Percentiles rank a stretch among this genome's conserved stretches.
These are phyloP conservation scores for Ogataea degrootiae DNA, from an alignment of 805 yeast species.

Conservation along the genomic window DNA sequence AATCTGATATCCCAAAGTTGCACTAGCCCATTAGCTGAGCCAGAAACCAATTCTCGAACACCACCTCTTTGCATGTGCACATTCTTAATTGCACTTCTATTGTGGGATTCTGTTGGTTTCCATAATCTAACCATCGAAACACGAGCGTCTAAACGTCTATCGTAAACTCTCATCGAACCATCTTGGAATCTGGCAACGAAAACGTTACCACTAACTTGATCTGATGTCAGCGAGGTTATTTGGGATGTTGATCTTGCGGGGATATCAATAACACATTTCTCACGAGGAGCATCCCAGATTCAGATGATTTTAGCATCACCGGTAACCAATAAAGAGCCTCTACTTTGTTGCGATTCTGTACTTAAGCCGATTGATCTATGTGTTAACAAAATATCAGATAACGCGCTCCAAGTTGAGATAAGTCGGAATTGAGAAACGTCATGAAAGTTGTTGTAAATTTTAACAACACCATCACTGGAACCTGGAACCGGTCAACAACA, in stretches of 20 bases:
- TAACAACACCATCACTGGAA: conserved; percentile 93
- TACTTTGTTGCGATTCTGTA: conserved; percentile 94
- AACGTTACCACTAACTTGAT: conserved; percentile 89
- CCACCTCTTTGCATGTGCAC: conserved; percentile 98
- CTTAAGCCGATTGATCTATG: conserved; percentile 79
- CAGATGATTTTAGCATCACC: conserved; percentile 92
- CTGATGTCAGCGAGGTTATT: conserved; percentile 87
- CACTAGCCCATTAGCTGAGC: conserved; percentile 74
- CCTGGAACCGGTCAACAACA: conserved; percentile 81
- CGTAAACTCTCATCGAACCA: conserved; percentile 84
- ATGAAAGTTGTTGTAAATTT: conserved; percentile 75
- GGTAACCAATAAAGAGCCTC: conserved; percentile 86
- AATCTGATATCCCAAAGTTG: conserved; percentile 87
- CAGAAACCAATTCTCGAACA: conserved; percentile 80
- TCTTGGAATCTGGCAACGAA: conserved; percentile 92
- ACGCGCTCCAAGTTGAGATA: conserved; percentile 88
- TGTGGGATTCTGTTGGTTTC: conserved; percentile 40
- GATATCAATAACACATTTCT: conserved; percentile 76
- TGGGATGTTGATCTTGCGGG: conserved; percentile 89
- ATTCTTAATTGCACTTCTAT: conserved; percentile 45
- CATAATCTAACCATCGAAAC: conserved; percentile 84
- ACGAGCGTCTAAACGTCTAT: conserved; percentile 77
- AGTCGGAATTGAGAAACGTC: conserved; percentile 50
- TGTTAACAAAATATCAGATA: conserved; percentile 77
- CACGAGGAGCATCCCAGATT: conserved; percentile 96